phyloP scores from a whole-genome alignment of 2,329 filamentous ascomycete species.

The Talaromyces islandicus region DNA sequence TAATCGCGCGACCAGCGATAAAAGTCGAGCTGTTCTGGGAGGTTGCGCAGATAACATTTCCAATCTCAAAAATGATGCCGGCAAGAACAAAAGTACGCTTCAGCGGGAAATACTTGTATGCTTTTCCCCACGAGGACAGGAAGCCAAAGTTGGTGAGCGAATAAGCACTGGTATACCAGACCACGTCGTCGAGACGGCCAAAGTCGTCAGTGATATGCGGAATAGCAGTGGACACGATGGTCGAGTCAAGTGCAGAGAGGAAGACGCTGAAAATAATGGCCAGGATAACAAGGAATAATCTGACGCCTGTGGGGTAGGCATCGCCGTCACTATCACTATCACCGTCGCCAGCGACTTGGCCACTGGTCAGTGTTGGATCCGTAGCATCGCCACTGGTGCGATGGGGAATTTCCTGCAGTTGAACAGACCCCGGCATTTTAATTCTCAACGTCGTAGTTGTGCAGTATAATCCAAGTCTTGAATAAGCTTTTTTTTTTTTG shows the following conservation, averaged over 20 bases:
- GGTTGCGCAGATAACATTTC: constrained; percentile 32
- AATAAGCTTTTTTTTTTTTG: background rate
- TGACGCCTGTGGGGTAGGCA: background rate
- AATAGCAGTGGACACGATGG: constrained; percentile 28
- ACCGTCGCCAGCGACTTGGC: background rate
- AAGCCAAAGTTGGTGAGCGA: constrained; percentile 29
- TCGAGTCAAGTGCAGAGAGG: constrained; percentile 9
- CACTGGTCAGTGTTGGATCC: background rate
- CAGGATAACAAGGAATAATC: background rate
- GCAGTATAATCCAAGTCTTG: background rate
- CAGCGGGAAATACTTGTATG: constrained; percentile 39
- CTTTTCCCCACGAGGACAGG: constrained; percentile 41
- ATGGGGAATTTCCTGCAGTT: background rate
- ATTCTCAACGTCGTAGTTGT: background rate
- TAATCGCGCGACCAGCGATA: constrained; percentile 32
- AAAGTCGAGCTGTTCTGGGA: constrained; percentile 27
- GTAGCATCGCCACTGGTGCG: background rate
- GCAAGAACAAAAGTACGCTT: constrained; percentile 10
- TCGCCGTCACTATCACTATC: background rate
- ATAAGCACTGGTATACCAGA: constrained; percentile 31
- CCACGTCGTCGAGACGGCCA: constrained; percentile 23
- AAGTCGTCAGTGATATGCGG: constrained; percentile 21
- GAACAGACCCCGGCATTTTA: background rate
- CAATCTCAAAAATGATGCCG: constrained; percentile 30
- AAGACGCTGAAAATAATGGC: constrained; percentile 7